phyloP scores from a whole-genome alignment of 345 rosid species.

The Lumnitzera racemosa region DNA sequence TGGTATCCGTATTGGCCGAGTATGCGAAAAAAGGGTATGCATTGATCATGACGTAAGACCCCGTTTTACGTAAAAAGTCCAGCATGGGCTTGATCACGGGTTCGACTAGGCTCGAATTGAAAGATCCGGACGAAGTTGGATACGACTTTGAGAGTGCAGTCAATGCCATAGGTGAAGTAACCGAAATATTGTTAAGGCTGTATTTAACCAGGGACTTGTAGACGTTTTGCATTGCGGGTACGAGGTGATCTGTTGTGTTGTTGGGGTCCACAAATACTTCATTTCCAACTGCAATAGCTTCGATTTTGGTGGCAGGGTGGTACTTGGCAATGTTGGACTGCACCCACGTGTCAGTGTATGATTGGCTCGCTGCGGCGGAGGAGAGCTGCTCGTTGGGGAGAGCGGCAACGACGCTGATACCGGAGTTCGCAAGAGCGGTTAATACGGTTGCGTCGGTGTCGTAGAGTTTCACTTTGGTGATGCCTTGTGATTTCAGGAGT shows the following conservation, averaged over 20 bases:
- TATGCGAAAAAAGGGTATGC: constrained; percentile 90
- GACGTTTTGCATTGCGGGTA: constrained; percentile 78
- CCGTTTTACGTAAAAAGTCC: constrained; percentile 45
- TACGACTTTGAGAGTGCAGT: constrained; percentile 56
- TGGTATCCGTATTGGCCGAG: constrained; percentile 45
- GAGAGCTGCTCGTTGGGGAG: constrained; percentile 81
- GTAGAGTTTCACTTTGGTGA: constrained; percentile 56
- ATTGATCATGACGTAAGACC: constrained; percentile 72
- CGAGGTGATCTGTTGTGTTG: constrained; percentile 57
- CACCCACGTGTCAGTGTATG: constrained; percentile 79
- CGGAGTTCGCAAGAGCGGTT: constrained; percentile 56
- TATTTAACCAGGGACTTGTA: constrained; percentile 49
- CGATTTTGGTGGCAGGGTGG: constrained; percentile 56
- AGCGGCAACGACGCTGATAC: constrained; percentile 55
- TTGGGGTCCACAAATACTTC: constrained; percentile 78
- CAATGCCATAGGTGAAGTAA: constrained; percentile 79
- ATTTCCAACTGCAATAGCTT: constrained; percentile 83
- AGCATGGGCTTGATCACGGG: constrained; percentile 84
- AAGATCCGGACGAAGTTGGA: constrained; percentile 80
- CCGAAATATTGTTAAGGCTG: constrained; percentile 37
- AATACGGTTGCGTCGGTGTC: constrained; percentile 69
- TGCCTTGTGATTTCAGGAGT: constrained; percentile 55
- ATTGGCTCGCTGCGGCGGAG: constrained; percentile 56
- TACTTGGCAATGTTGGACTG: constrained; percentile 45
- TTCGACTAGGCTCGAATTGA: constrained; percentile 45